phyloP scores from a whole-genome alignment of 164 flowering plant genomes.

The Aristolochia californica region DNA sequence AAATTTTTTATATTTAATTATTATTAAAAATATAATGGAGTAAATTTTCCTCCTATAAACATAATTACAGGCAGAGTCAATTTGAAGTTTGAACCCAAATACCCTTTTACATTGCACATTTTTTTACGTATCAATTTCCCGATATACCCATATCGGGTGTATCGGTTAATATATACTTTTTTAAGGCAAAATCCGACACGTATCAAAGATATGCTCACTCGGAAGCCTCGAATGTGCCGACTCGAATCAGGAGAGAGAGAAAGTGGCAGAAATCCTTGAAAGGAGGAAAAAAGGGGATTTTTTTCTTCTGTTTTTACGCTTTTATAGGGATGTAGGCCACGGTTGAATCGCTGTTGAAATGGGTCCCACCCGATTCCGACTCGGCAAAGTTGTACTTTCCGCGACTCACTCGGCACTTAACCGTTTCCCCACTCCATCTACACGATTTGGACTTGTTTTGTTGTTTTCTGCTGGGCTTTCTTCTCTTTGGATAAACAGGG shows the following conservation, averaged over 20 bases:
- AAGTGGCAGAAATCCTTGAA: not conserved
- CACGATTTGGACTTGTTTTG: slow-evolving; percentile 1
- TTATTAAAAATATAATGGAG: no score
- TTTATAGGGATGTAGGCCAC: slow-evolving; percentile 1
- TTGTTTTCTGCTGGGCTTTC: not conserved
- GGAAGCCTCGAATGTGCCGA: no score
- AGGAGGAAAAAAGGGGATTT: not conserved
- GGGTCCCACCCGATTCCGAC: not conserved
- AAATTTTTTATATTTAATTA: no score
- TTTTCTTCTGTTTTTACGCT: not conserved
- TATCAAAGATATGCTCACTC: no score
- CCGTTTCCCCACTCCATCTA: slow-evolving; percentile 2
- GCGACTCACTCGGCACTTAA: not conserved
- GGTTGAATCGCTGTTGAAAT: not conserved
- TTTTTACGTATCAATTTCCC: no score
- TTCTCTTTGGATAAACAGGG: not conserved
- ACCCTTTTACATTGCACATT: no score
- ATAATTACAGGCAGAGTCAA: no score
- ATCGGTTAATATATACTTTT: no score
- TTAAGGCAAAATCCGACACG: no score
- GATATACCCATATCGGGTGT: no score
- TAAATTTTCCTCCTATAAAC: no score
- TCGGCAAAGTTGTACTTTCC: not conserved
- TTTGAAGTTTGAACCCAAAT: no score
- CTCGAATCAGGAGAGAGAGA: not conserved